Base-by-base conservation (phyloP, 164 flowering plant genomes). In the Vitis labrusca region DNA sequence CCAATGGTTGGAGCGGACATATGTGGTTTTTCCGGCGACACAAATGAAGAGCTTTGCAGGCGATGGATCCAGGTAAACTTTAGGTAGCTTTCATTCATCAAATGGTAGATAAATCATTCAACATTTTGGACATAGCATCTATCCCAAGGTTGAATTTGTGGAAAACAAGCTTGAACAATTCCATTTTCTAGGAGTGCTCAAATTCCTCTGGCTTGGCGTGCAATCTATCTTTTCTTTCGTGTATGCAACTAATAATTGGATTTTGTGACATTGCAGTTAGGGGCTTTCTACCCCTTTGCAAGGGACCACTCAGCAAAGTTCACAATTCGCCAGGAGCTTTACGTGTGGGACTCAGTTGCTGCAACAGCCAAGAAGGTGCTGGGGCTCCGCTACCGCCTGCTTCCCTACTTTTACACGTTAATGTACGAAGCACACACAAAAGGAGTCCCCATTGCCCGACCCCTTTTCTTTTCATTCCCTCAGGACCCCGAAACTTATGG, bases 1-100 rank as follows among this genome's bases (percentile, higher is more conserved):
- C 96, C 96, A 16, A 89, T 92, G 95, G 92, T 92, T 70, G 97
- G 97, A 63, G 90, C 97, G 16, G 98, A 92, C 80, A 90, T 92
- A 19, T 92, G 96, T 78, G 98, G 98, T 0, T 92, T 89, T 59
- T 9, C 55, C 1, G 58, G 80, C 17, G 37, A 83, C 70, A 88
- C 94, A 1, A 90, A 67, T 55, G 98, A 92, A 74, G 97, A 90
- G 72, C 87, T 92, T 9, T 92, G 97, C 51, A 54, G 84, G 9
- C 86, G 96, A 5, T 92, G 98, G 98, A 90, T 90, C 76, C 91
- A 92, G 86, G 93, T 89, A 82, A 54, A 19, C 16, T 5, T 54
- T 11, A 23, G 14, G 2, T 4, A 9, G 49, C 4, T 11, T 23
- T 14, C 10, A 27, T 13, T n/a, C 10, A 13, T 8, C 5, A 8